These are phyloP conservation scores for Bacidia gigantensis DNA, from an alignment of 495 filamentous ascomycete genomes.

Conservation along the genomic window DNA sequence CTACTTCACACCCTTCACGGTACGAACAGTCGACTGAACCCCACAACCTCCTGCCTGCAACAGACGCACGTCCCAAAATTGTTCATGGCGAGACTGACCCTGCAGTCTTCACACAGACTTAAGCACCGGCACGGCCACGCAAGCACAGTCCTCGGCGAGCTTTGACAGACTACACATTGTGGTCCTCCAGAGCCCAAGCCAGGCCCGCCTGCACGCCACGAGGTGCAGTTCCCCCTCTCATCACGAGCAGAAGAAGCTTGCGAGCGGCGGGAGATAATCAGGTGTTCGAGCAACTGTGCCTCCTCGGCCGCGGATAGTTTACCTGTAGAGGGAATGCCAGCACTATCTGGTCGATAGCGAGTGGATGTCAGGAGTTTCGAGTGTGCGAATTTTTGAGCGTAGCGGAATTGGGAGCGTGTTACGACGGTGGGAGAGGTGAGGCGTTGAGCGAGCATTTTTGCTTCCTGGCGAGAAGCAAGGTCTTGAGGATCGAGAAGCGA, in stretches of 20 bases:
- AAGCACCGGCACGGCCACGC: constrained; percentile 95
- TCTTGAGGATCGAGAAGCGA: constrained; percentile 72
- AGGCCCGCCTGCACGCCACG: constrained; percentile 52
- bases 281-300: constrained; percentile 60
- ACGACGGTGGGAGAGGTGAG: constrained; percentile 54
- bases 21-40: constrained; percentile 82
- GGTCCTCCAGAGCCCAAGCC: constrained; percentile 64
- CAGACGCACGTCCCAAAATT: constrained; percentile 94
- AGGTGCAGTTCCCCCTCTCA: constrained; percentile 20
- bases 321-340: constrained; percentile 1
- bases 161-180: constrained; percentile 87
- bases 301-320: constrained; percentile 57
- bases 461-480: constrained; percentile 64
- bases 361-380: constrained; percentile 48
- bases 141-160: constrained; percentile 72
- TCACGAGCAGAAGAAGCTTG: constrained; percentile 11
- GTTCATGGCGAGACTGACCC: constrained; percentile 86
- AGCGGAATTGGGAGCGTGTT: constrained; percentile 65
- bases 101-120: constrained; percentile 86
- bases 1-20: constrained; percentile 37
- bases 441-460: constrained; percentile 68
- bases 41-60: constrained; percentile 71
- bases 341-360: constrained; percentile 21
- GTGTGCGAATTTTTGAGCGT: constrained; percentile 48
- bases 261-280: constrained; percentile 52